Conservation (phyloP, 2,329 filamentous ascomycete genomes). For the Gnomoniopsis smithogilvyi region DNA sequence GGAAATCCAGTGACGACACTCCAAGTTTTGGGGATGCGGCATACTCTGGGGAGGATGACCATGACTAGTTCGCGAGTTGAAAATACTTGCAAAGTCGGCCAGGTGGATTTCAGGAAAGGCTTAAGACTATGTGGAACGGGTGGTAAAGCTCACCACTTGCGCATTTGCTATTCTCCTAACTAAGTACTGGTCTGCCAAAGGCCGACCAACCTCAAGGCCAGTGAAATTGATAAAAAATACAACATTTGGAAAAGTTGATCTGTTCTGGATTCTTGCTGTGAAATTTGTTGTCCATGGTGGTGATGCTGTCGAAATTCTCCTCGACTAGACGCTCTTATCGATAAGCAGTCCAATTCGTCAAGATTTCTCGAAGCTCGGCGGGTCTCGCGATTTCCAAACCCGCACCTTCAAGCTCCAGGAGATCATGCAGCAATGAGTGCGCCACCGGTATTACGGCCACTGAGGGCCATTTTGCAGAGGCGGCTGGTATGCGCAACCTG, state of each 20-base stretch:
- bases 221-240: not conserved
- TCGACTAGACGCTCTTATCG: constrained; percentile 10
- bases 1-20: not conserved
- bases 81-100: not conserved
- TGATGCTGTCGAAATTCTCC: not conserved
- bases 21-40: not conserved
- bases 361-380: constrained; percentile 13
- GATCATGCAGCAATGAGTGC: constrained; percentile 29
- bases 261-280: not conserved
- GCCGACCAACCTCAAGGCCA: not conserved
- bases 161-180: not conserved
- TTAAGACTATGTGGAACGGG: not conserved
- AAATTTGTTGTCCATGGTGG: not conserved
- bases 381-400: constrained; percentile 2
- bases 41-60: not conserved
- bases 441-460: constrained; percentile 33
- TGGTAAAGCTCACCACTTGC: not conserved
- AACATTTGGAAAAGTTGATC: not conserved
- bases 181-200: not conserved
- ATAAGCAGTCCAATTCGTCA: constrained; percentile 11
- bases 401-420: constrained; percentile 5
- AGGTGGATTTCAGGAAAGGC: not conserved
- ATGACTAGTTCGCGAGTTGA: not conserved
- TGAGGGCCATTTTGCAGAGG: constrained; percentile 28
- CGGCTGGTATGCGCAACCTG: constrained; percentile 24